A percentile compares a stretch with the other conserved stretches of the same genome.
phyloP scores from a whole-genome alignment of 2,329 filamentous ascomycete species.

The Botryotinia narcissicola region DNA sequence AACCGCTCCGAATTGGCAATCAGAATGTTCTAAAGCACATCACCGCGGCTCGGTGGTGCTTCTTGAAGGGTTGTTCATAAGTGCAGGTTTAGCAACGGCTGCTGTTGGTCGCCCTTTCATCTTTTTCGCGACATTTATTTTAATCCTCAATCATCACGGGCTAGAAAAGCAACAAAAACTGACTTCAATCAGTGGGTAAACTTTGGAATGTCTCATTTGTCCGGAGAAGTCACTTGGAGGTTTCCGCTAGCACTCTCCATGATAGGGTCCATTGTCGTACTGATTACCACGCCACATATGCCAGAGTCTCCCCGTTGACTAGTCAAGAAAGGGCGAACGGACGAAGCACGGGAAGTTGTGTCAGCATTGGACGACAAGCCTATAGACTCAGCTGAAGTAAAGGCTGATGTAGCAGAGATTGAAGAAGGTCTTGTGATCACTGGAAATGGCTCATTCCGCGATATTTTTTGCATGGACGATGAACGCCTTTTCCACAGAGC shows the following conservation, averaged over 20 bases:
- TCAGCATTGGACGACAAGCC: constrained; percentile 43
- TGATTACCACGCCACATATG: constrained; percentile 51
- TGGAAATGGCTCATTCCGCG: constrained; percentile 38
- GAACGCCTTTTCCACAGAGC: constrained; percentile 54
- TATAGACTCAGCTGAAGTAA: constrained; percentile 52
- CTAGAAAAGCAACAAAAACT: constrained; percentile 8
- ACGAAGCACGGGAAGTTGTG: constrained; percentile 46
- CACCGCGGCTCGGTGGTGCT: constrained; percentile 59
- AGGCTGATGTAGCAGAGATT: constrained; percentile 50
- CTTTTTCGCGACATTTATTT: not conserved
- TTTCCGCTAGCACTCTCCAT: constrained; percentile 61
- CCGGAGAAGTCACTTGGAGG: constrained; percentile 53
- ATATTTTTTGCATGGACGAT: constrained; percentile 50
- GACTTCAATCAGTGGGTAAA: constrained; percentile 54
- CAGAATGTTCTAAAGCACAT: constrained; percentile 56
- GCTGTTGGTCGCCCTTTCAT: constrained; percentile 15
- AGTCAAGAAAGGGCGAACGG: constrained; percentile 44
- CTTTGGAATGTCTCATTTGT: constrained; percentile 53
- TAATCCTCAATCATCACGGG: not conserved
- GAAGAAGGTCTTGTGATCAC: constrained; percentile 66
- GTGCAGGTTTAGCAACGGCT: constrained; percentile 42
- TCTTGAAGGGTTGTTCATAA: constrained; percentile 58
- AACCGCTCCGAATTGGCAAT: constrained; percentile 58
- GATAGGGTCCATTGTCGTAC: constrained; percentile 57
- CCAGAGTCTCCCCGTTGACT: constrained; percentile 53